Percentiles rank a stretch among this genome's conserved stretches.
Conservation (phyloP, 108 stramenopile species). For the Cyclostephanos invisitatus region DNA sequence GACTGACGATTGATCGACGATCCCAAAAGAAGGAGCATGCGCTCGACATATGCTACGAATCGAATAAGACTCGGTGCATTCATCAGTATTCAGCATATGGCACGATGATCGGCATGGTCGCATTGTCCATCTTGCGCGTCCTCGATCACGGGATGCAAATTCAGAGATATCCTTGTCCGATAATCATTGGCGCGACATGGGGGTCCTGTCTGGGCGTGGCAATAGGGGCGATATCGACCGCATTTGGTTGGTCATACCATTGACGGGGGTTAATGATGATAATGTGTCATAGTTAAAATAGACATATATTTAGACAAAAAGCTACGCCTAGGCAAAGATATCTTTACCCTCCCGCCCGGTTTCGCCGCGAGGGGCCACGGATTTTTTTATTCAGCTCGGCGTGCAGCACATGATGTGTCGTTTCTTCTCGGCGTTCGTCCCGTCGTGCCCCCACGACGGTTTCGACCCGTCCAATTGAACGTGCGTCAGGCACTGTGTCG, state of each 20-base stretch:
- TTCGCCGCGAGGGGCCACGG: too few species aligned
- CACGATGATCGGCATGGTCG: constrained; percentile 23
- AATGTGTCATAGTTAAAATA: too few species aligned
- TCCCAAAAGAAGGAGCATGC: background rate
- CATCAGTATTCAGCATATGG: constrained; percentile 10
- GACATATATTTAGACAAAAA: too few species aligned
- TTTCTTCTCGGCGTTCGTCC: constrained; percentile 20
- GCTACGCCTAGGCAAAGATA: too few species aligned
- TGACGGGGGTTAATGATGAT: too few species aligned
- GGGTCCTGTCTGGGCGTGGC: constrained; percentile 40
- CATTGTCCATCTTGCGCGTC: constrained; percentile 43
- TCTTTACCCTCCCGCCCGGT: too few species aligned
- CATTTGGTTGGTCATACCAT: too few species aligned
- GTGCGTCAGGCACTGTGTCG: constrained; percentile 27
- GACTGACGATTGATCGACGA: constrained; percentile 1
- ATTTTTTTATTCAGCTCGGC: too few species aligned
- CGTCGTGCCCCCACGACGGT: constrained; percentile 36
- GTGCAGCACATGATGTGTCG: constrained; percentile 35
- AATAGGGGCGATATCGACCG: constrained; percentile 16
- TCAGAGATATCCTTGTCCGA: constrained; percentile 73
- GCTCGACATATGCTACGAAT: background rate
- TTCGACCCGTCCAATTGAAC: constrained; percentile 18
- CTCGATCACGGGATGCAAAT: constrained; percentile 69
- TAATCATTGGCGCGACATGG: constrained; percentile 57
- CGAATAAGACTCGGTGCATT: background rate